phyloP scores from a whole-genome alignment of 108 stramenopile species.

The Skeletonema tropicum region DNA sequence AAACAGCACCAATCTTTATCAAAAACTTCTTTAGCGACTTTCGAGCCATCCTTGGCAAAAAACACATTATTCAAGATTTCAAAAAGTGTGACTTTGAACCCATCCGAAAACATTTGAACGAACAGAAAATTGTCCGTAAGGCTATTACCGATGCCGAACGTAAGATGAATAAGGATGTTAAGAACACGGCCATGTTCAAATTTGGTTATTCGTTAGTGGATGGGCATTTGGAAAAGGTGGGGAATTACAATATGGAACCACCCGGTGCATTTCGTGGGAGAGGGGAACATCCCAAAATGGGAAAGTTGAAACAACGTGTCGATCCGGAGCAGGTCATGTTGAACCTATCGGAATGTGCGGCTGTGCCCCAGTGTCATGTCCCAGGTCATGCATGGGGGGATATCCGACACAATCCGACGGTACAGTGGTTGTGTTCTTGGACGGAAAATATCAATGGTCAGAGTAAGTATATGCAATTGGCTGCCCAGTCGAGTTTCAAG shows the following conservation, averaged over 20 bases:
- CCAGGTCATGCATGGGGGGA: constrained; percentile 98
- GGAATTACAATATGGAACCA: constrained; percentile 95
- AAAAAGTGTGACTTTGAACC: constrained; percentile 94
- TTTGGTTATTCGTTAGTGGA: constrained; percentile 96
- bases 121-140: constrained; percentile 88
- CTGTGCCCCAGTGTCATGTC: constrained; percentile 88
- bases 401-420: constrained; percentile 94
- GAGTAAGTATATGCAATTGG: constrained; percentile 98
- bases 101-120: constrained; percentile 87
- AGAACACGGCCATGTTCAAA: constrained; percentile 79
- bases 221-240: constrained; percentile 96
- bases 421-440: constrained; percentile 99
- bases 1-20: constrained; percentile 92
- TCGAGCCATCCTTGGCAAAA: constrained; percentile 68
- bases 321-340: constrained; percentile 90
- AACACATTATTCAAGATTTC: constrained; percentile 88
- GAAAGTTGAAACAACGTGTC: constrained; percentile 94
- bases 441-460: constrained; percentile 95
- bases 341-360: constrained; percentile 83
- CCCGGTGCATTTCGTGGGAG: constrained; percentile 98
- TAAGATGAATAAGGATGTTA: constrained; percentile 85
- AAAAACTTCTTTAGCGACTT: constrained; percentile 98
- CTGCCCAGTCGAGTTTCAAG: constrained; percentile 97
- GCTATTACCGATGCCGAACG: constrained; percentile 96
- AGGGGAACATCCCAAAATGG: constrained; percentile 99